Percentiles rank a stretch among this genome's conserved stretches.
Evolutionary conservation across 768 basidiomycete genomes (phyloP).

Genomic region (Lactarius hengduanensis): DNA sequence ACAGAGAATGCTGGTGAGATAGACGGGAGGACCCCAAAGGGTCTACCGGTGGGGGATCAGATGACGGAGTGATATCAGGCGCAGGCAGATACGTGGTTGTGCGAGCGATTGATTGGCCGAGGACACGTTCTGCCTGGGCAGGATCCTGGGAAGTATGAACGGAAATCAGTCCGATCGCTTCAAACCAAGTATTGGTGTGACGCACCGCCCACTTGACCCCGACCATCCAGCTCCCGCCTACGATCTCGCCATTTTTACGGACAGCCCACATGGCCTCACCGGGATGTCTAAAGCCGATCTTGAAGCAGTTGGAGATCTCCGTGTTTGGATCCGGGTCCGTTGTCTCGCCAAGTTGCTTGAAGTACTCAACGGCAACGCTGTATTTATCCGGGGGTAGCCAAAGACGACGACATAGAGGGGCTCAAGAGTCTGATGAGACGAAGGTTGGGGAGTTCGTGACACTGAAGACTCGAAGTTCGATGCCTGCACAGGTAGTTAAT

Average conservation of each 20-base stretch:
- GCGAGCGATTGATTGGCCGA: constrained; percentile 39
- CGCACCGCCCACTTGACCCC: constrained; percentile 84
- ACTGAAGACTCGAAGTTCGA: constrained; percentile 41
- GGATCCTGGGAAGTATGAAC: constrained; percentile 48
- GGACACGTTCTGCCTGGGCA: constrained; percentile 51
- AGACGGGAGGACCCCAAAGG: constrained; percentile 31
- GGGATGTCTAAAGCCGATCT: constrained; percentile 67
- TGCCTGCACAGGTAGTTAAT: constrained; percentile 34
- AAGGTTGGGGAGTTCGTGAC: constrained; percentile 26
- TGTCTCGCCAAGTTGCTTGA: constrained; percentile 67
- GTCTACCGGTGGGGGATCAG: constrained; percentile 29
- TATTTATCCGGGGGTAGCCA: constrained; percentile 87
- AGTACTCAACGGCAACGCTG: constrained; percentile 67
- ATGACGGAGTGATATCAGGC: constrained; percentile 26
- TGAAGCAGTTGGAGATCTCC: constrained; percentile 79
- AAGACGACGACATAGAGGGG: constrained; percentile 74
- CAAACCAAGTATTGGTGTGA: constrained; percentile 29
- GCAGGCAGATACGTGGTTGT: constrained; percentile 24
- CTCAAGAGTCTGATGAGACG: constrained; percentile 36
- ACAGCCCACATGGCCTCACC: constrained; percentile 78
- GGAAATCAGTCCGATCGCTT: background rate
- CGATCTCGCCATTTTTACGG: constrained; percentile 77
- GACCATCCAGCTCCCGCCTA: constrained; percentile 77
- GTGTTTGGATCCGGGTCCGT: constrained; percentile 65
- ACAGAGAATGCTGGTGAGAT: constrained; percentile 33